Base-by-base conservation (phyloP, 2,329 filamentous ascomycete species). In the Arachnomyces sp. region DNA sequence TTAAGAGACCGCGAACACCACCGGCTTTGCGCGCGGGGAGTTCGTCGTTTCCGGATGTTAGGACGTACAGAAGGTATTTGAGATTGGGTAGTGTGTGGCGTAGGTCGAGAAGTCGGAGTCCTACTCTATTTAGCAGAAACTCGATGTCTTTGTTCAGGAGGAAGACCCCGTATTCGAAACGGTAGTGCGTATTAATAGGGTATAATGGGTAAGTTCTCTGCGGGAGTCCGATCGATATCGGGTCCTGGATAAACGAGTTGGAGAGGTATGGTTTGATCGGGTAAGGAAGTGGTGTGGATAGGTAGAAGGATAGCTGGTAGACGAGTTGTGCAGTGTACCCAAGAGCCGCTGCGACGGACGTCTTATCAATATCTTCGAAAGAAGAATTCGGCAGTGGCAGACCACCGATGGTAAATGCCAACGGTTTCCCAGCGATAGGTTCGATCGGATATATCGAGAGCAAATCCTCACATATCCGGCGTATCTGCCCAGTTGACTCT, bases 121-220 rank as follows among this genome's bases (percentile, higher is more conserved):
- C 82, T 49, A 88, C 80, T 1, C 68, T 65, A 44, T 71, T 74
- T 51, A 78, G 67, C 8, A 83, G 58, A 35, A 80, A 70, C 51
- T 96, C 89, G 41, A 98, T 89, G 56, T 96, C 72, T 64, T 96
- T 95, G 67, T 96, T 96, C 11, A 98, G 73, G n/a, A 96, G 68
- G 54, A 96, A 98, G 57, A 94, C 92, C 8, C 74, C 92, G 59
- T 96, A 98, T 53, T 96, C 90, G 61, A 96, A 96, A 2, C 90
- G 81, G 66, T 90, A 96, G 34, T 88, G 79, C 0, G 87, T 78
- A 2, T 77, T 74, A 55, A 76, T 73, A 66, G 84, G 63, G 61
- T 89, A 89, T 0, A 98, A 73, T 0, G 92, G 92, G 53, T 94
- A 98, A 4, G 79, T 80, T 39, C 81, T 72, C 34, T 80, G 74